Evolutionary conservation across 1,139 yeast species (phyloP).

Genomic region (Meyerozyma smithsonii): DNA sequence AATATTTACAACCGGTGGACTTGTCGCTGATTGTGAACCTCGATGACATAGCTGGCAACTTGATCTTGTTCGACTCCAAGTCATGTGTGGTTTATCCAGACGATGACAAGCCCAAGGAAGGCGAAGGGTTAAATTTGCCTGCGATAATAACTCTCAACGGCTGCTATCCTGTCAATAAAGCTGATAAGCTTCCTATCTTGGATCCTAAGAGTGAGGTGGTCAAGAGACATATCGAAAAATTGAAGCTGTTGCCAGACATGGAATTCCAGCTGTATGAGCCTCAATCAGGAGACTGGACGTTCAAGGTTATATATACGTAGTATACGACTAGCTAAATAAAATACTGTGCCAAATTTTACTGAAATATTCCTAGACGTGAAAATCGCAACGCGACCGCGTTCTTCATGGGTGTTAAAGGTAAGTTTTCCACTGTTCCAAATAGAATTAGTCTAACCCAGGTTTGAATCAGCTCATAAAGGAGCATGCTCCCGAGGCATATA

Average conservation of each 20-base stretch:
- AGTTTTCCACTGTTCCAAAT: background rate
- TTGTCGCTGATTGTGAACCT: constrained; percentile 59
- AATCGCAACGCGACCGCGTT: constrained; percentile 2
- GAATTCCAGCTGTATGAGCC: constrained; percentile 76
- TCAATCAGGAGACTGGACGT: constrained; percentile 77
- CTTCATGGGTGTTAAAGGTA: constrained; percentile 15
- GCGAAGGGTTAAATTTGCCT: constrained; percentile 80
- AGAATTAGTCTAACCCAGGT: constrained; percentile 35
- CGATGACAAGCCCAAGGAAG: constrained; percentile 56
- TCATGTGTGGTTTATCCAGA: constrained; percentile 75
- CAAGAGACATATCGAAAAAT: constrained; percentile 60
- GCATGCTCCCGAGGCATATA: constrained; percentile 80
- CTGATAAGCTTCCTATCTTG: constrained; percentile 66
- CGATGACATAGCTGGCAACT: constrained; percentile 59
- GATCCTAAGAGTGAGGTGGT: constrained; percentile 76
- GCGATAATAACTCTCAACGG: constrained; percentile 70
- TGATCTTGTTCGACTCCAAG: constrained; percentile 57
- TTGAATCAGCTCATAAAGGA: constrained; percentile 78
- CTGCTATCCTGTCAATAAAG: constrained; percentile 73
- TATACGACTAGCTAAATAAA: background rate
- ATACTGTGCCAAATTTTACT: background rate
- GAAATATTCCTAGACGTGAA: too few species aligned
- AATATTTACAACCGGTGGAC: constrained; percentile 79
- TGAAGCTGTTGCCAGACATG: constrained; percentile 57
- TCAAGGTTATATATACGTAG: constrained; percentile 37